These are phyloP conservation scores for Tuber brumale DNA, from an alignment of 495 filamentous ascomycete genomes.

Conservation along the genomic window DNA sequence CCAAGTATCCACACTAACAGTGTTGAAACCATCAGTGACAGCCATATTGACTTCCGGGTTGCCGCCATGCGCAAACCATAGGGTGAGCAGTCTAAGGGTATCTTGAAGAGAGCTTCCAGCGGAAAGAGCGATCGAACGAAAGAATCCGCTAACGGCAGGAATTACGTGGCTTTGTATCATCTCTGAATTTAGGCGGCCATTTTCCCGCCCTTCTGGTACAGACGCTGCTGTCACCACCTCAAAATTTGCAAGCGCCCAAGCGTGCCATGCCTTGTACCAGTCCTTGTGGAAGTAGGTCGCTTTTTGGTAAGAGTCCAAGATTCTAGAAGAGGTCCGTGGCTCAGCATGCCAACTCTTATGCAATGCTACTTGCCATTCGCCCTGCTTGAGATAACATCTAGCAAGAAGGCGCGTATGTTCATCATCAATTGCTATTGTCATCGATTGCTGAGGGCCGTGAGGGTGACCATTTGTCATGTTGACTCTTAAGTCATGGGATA, in stretches of 20 bases:
- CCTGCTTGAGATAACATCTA: slow-evolving; percentile 89
- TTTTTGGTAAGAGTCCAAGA: slow-evolving; percentile 77
- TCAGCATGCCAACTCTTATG: slow-evolving; percentile 40
- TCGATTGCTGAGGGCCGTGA: slow-evolving; percentile 49
- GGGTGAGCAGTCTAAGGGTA: slow-evolving; percentile 79
- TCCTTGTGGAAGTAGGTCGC: slow-evolving; percentile 85
- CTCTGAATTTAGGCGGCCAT: slow-evolving; percentile 48
- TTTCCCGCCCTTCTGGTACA: slow-evolving; percentile 35
- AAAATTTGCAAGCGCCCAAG: slow-evolving; percentile 98
- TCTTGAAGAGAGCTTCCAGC: slow-evolving; percentile 90
- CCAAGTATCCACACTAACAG: slow-evolving; percentile 95
- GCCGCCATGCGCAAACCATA: slow-evolving; percentile 94
- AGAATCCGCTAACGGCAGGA: slow-evolving; percentile 88
- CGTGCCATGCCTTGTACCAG: slow-evolving; percentile 99
- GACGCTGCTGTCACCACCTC: slow-evolving; percentile 69
- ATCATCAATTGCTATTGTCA: slow-evolving; percentile 41
- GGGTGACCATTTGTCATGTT: slow-evolving; percentile 49
- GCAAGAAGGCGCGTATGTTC: slow-evolving; percentile 74
- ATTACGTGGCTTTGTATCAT: slow-evolving; percentile 82
- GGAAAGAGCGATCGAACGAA: slow-evolving; percentile 88
- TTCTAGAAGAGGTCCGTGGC: slow-evolving; percentile 50
- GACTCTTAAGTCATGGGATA: slow-evolving; percentile 61
- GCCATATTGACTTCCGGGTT: slow-evolving; percentile 76
- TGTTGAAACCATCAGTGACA: slow-evolving; percentile 80
- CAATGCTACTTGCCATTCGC: slow-evolving; percentile 83